Conservation (phyloP, 495 filamentous ascomycete genomes). For the Margaritispora aquatica region DNA sequence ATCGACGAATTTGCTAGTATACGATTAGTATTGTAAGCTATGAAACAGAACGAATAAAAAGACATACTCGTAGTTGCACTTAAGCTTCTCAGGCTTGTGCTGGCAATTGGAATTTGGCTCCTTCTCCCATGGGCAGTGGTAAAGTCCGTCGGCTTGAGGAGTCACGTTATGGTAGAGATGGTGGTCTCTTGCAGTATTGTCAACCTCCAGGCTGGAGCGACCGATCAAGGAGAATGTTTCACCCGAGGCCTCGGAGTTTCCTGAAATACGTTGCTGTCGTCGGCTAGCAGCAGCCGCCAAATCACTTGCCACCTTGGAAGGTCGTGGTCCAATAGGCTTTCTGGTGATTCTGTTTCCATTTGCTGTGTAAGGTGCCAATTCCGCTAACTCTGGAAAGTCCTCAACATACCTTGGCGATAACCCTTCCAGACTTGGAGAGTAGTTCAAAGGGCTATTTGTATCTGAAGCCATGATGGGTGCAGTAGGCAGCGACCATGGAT, state of each 20-base stretch:
- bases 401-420: conserved; percentile 22
- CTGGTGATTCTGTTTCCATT: conserved; percentile 19
- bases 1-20: conserved; percentile 81
- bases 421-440: conserved; percentile 22
- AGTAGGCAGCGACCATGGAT: conserved; percentile 14
- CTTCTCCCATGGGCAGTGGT: conserved; percentile 74
- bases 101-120: conserved; percentile 60
- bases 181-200: conserved; percentile 68
- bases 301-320: conserved; percentile 20
- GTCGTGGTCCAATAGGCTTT: conserved; percentile 21
- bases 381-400: conserved; percentile 20
- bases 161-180: conserved; percentile 67
- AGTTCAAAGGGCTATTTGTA: conserved; percentile 18
- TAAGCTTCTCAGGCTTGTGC: conserved; percentile 83
- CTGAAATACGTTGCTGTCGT: conserved; percentile 10
- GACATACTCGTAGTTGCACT: conserved; percentile 94
- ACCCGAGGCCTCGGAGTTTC: conserved; percentile 18
- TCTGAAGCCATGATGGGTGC: conserved; percentile 10
- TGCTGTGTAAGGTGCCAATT: conserved; percentile 17
- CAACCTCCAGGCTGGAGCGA: conserved; percentile 21
- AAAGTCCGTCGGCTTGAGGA: conserved; percentile 65
- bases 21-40: conserved; percentile 23
- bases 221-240: conserved; percentile 19
- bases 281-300: conserved; percentile 12
- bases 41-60: conserved; percentile 10